Evolutionary conservation across 2,329 filamentous ascomycete genomes (phyloP), one percentile per base, ranked within the genome.

Genomic region (Emergomyces orientalis): DNA sequence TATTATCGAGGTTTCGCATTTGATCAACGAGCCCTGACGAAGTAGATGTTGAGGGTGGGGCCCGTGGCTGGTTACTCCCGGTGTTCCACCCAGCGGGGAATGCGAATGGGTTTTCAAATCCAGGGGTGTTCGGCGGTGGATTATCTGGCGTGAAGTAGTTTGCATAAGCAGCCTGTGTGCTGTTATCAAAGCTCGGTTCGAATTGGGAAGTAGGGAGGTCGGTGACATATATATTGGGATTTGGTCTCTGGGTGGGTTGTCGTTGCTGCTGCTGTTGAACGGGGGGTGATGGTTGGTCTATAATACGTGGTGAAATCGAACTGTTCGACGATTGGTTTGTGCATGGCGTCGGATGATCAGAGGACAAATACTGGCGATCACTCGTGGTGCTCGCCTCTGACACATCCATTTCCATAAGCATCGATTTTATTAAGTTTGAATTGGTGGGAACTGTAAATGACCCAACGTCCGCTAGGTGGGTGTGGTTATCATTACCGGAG

Each of bases 321-420:
- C 69, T 72, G 54, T 74, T 75, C 25, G 74, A 74, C 6, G 72
- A 75, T 27, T 74, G 74, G 56, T 74, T 61, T 2, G 74, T 75
- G 7, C 71, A 71, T 14, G 75, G 73, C 5, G 73, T 75, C 13
- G 73, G 70, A 43, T 76, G 72, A 43, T 74, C 73, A 3, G 73
- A 75, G 7, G 66, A 67, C 49, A 71, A 68, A n/a, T 69, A 67
- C 34, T 66, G 71, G 41, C 67, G 68, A 25, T 75, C 74, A 47
- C 69, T 72, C 25, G 56, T 54, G 49, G 68, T 61, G 32, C 69
- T 70, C 22, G 70, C 70, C 34, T 72, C 71, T 17, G 73, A 69
- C 34, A 72, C 64, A 14, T 75, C 72, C 66, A 76, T 71, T 34
- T 77, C 73, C 49, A 70, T 65, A 37, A 63, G 68, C 64, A 65